Evolutionary conservation across 208 protist genomes (phyloP).

Genomic region (Leishmania aethiopica): DNA sequence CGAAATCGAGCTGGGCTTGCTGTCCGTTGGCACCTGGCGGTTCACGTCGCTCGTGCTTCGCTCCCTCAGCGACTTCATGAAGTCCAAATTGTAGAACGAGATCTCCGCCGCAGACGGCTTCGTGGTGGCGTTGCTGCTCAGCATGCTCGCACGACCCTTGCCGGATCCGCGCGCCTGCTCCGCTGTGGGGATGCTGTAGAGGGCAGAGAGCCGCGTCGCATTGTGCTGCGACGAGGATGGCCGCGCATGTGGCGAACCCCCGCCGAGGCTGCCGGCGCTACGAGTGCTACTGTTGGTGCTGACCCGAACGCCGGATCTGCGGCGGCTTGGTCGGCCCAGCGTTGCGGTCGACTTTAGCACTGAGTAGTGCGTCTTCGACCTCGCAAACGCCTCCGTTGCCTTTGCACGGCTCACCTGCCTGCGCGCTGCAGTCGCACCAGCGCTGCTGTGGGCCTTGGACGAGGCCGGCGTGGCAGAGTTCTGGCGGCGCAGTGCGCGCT

Average conservation of each 20-base stretch:
- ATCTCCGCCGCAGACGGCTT: constrained; percentile 3
- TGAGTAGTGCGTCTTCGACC: constrained; percentile 26
- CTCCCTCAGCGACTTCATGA: constrained; percentile 47
- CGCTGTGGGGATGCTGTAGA: neutral
- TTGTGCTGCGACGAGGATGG: constrained; percentile 12
- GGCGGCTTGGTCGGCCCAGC: neutral
- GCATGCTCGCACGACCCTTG: constrained; percentile 6
- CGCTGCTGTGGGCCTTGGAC: constrained; percentile 5
- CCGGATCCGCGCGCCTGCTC: constrained; percentile 6
- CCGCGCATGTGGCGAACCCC: constrained; percentile 11
- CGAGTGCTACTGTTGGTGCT: constrained; percentile 18
- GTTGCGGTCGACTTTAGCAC: neutral
- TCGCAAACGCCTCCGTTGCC: constrained; percentile 17
- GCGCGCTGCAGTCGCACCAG: neutral
- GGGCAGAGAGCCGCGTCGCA: constrained; percentile 11
- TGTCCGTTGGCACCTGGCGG: neutral
- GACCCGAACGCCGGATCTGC: constrained; percentile 2
- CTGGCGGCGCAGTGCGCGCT: constrained; percentile 11
- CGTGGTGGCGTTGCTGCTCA: neutral
- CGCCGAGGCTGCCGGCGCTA: constrained; percentile 2
- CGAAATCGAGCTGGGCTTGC: neutral
- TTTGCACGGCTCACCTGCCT: neutral
- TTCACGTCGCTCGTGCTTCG: constrained; percentile 51
- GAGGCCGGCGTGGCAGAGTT: constrained; percentile 5
- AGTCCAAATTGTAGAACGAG: constrained; percentile 47